Percentiles rank a stretch among this genome's conserved stretches.
Evolutionary conservation across 148 eudicot species (phyloP).

Genomic region (Vaccinium macrocarpon): DNA sequence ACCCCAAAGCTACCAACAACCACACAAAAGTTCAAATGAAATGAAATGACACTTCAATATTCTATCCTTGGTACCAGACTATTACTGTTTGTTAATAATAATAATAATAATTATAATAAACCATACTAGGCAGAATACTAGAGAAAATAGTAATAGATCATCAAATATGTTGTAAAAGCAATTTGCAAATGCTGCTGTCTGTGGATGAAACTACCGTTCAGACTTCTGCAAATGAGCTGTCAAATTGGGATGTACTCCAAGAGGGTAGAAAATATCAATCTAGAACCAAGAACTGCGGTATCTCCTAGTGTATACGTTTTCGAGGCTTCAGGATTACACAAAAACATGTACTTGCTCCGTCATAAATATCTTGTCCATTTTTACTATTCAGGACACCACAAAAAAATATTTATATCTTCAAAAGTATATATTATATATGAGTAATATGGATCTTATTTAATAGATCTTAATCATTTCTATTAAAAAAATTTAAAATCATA

Average conservation of each 20-base stretch:
- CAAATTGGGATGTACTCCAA: not conserved
- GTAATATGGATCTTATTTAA: too few relatives aligned
- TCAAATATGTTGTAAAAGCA: not conserved
- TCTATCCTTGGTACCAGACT: not conserved
- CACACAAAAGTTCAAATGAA: not conserved
- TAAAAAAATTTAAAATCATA: too few relatives aligned
- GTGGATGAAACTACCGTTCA: not conserved
- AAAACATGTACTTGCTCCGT: not conserved
- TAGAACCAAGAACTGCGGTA: not conserved
- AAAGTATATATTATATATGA: too few relatives aligned
- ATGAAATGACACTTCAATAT: too few relatives aligned
- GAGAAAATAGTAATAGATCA: not conserved
- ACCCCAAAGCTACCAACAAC: not conserved
- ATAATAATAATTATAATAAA: too few relatives aligned
- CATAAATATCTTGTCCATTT: too few relatives aligned
- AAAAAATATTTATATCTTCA: too few relatives aligned
- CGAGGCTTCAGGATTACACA: not conserved
- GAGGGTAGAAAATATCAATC: not conserved
- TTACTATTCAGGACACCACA: too few relatives aligned
- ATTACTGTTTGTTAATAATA: not conserved
- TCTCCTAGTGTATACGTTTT: not conserved
- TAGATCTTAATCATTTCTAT: too few relatives aligned
- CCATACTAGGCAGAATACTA: not conserved
- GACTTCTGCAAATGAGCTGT: not conserved
- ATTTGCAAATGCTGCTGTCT: not conserved